Evolutionary conservation across 768 basidiomycete genomes (phyloP).

Genomic region (Myochromella boudieri): DNA sequence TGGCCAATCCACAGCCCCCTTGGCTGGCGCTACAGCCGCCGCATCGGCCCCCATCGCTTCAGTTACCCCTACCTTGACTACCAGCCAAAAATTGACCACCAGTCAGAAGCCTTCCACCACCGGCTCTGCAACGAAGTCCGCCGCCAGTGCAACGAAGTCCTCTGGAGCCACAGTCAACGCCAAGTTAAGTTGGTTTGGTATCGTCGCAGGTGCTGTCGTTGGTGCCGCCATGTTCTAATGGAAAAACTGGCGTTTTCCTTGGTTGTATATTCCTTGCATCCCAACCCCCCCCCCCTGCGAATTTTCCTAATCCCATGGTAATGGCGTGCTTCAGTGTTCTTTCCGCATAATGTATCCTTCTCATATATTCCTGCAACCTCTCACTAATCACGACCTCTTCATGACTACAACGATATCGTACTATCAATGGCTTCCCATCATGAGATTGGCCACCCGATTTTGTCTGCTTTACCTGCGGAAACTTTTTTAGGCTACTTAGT

Average conservation of each 20-base stretch:
- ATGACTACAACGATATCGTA: slow-evolving; percentile 15
- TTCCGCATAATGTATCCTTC: slow-evolving; percentile 10
- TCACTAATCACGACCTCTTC: slow-evolving; percentile 7
- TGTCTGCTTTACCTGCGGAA: too few relatives aligned
- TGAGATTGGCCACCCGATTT: slow-evolving; percentile 19
- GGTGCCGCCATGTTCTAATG: slow-evolving; percentile 38
- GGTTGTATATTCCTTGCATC: too few relatives aligned
- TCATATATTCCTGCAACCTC: slow-evolving; percentile 1
- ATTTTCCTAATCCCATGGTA: neutral
- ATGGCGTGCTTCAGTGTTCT: slow-evolving; percentile 10
- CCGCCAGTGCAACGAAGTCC: slow-evolving; percentile 14
- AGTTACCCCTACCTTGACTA: slow-evolving; percentile 17
- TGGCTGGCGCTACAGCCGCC: slow-evolving; percentile 37
- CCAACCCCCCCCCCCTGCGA: too few relatives aligned
- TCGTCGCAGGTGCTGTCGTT: slow-evolving; percentile 33
- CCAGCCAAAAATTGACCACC: slow-evolving; percentile 19
- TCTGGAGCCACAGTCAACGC: slow-evolving; percentile 25
- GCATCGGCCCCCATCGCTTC: slow-evolving; percentile 22
- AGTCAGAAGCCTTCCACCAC: slow-evolving; percentile 18
- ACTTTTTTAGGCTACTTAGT: too few relatives aligned
- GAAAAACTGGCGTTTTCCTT: slow-evolving; percentile 5
- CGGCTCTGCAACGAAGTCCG: slow-evolving; percentile 12
- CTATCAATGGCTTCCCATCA: slow-evolving; percentile 1
- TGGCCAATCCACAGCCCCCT: slow-evolving; percentile 58
- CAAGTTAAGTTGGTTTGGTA: slow-evolving; percentile 31